These are phyloP conservation scores for Pleurotus tuber-regium DNA, from an alignment of 768 basidiomycete genomes.

Conservation along the genomic window DNA sequence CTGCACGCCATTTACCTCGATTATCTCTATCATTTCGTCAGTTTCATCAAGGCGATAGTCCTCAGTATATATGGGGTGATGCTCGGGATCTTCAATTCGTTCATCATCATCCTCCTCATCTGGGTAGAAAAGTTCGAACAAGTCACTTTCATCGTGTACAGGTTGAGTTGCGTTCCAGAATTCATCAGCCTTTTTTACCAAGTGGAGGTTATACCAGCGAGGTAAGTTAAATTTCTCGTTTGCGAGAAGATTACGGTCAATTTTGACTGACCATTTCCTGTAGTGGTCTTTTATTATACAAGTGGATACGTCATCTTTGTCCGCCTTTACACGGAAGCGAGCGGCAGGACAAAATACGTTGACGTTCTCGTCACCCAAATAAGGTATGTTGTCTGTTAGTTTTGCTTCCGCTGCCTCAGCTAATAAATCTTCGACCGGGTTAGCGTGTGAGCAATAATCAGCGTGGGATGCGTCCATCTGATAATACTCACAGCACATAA, in stretches of 20 bases:
- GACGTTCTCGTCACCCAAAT: not conserved
- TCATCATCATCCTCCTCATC: not conserved
- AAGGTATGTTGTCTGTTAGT: not conserved
- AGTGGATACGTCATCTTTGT: no score
- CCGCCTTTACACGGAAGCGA: no score
- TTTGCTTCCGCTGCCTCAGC: not conserved
- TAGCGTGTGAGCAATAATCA: not conserved
- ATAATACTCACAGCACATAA: not conserved
- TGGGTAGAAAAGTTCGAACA: not conserved
- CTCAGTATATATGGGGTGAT: not conserved
- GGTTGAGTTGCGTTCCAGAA: not conserved
- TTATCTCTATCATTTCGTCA: not conserved
- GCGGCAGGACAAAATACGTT: not conserved
- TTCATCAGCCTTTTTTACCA: not conserved
- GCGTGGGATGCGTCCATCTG: not conserved
- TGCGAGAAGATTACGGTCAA: not conserved
- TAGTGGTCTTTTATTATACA: not conserved
- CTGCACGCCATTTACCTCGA: not conserved
- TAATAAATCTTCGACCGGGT: not conserved
- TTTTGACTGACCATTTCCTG: not conserved
- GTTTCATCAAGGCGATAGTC: not conserved
- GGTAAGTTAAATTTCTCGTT: not conserved
- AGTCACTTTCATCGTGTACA: not conserved
- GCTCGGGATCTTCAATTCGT: not conserved
- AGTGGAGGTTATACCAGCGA: not conserved